phyloP scores from a whole-genome alignment of 108 stramenopile genomes.

The Parietichytrium sp. region DNA sequence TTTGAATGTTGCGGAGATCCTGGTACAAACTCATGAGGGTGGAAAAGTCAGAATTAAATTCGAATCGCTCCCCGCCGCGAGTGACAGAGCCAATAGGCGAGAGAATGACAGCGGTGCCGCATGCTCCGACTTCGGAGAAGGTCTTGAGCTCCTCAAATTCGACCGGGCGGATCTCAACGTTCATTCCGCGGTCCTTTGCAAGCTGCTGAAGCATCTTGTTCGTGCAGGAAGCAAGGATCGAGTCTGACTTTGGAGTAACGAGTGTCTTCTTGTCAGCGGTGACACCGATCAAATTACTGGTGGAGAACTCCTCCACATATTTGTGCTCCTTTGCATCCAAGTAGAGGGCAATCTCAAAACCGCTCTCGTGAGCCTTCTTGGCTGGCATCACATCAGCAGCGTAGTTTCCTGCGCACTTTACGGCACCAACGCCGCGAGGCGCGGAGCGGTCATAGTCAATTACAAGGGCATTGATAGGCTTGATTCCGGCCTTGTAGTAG shows the following conservation, averaged over 20 bases:
- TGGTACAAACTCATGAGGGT: constrained; percentile 79
- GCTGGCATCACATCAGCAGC: constrained; percentile 95
- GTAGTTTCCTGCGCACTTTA: constrained; percentile 98
- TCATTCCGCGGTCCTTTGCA: constrained; percentile 81
- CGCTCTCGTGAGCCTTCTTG: constrained; percentile 87
- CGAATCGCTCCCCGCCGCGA: constrained; percentile 59
- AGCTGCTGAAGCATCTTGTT: constrained; percentile 93
- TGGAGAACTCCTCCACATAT: constrained; percentile 91
- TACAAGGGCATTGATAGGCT: constrained; percentile 81
- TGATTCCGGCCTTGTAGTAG: constrained; percentile 93
- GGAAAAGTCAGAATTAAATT: constrained; percentile 61
- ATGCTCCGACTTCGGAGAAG: constrained; percentile 92
- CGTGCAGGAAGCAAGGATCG: constrained; percentile 89
- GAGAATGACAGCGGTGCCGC: constrained; percentile 96
- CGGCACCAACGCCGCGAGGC: constrained; percentile 87
- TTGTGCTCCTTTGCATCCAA: constrained; percentile 87
- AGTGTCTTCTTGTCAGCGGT: constrained; percentile 71
- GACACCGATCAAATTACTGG: constrained; percentile 95
- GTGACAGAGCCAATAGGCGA: constrained; percentile 85
- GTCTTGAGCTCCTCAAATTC: constrained; percentile 70
- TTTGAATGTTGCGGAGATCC: constrained; percentile 81
- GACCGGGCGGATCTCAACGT: constrained; percentile 75
- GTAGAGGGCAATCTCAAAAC: constrained; percentile 92
- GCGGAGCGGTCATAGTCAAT: constrained; percentile 95
- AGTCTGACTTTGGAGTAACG: constrained; percentile 83